Base-by-base conservation (phyloP, 805 yeast genomes). In the Saccharomycopsis oosterbeekiorum region DNA sequence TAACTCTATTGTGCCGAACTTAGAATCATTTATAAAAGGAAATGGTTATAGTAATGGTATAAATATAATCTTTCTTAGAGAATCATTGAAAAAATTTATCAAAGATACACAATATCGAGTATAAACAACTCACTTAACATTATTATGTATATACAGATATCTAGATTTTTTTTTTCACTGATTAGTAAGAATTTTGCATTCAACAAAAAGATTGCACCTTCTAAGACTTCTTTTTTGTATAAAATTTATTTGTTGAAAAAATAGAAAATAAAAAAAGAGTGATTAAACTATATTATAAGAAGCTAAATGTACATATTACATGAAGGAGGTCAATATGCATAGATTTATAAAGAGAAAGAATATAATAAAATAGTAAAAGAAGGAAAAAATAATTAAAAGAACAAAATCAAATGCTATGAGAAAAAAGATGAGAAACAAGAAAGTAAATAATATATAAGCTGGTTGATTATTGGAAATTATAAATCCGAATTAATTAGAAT, bases 1-100 rank as follows among this genome's bases (percentile, higher is more conserved):
- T 41, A 12, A 8, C 6, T 14, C 17, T 15, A 41, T 50, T 11
- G 34, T 62, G 12, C 26, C 34, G 1, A 36, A 59, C 19, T 2
- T 59, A 8, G 56, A 62, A 14, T 19, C 15, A 17, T 59, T 62
- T 26, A 40, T 40, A 15, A 51, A 60, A 1, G 60, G 58, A 15
- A 17, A 57, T 29, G 55, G 40, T 17, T 62, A 62, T 39, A 56
- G 51, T 9, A 43, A 59, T 11, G 64, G 61, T 12, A 53, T 62
- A 3, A 55, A 62, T 37, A 50, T 17, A 11, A 14, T 37, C 2
- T 10, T 41, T 12, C 47, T 61, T n/a, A 19, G 53, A 4, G 47
- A 47, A 39, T 58, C 56, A 50, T 56, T 61, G 54, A 36, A 58
- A 17, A 21, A 47, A 40, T 58, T 55, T 51, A 29, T 57, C 12